phyloP scores from a whole-genome alignment of 345 rosid species.

The Salix suchowensis region DNA sequence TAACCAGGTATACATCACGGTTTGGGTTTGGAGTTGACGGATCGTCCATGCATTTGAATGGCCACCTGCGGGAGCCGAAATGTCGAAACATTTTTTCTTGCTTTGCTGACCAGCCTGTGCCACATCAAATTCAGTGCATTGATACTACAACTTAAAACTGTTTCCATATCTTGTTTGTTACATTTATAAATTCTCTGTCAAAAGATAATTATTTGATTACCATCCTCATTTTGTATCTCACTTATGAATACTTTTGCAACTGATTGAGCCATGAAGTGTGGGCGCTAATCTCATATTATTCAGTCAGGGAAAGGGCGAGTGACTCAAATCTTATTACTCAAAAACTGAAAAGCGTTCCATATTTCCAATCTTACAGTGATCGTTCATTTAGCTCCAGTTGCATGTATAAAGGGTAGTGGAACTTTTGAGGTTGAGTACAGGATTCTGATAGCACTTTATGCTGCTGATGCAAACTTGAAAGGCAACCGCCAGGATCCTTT shows the following conservation, averaged over 20 bases:
- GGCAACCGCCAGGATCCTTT: too few species aligned
- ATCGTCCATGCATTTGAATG: neutral
- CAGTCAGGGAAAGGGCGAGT: neutral
- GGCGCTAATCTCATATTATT: neutral
- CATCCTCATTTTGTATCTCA: neutral
- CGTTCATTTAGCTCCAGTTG: too few species aligned
- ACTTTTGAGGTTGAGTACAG: too few species aligned
- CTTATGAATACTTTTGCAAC: neutral
- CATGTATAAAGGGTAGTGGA: too few species aligned
- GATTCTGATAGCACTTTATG: too few species aligned
- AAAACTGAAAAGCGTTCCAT: neutral
- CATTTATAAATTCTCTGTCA: neutral
- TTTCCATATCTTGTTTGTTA: neutral
- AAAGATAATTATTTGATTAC: neutral
- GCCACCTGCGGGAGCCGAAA: neutral
- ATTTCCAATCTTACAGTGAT: neutral
- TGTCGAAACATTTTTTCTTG: neutral
- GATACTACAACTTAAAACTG: neutral
- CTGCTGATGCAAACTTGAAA: too few species aligned
- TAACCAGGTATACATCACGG: neutral
- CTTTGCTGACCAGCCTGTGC: neutral
- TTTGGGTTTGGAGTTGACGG: neutral
- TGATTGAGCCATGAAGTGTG: neutral
- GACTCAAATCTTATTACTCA: neutral
- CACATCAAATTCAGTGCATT: neutral